phyloP scores from a whole-genome alignment of 768 basidiomycete genomes.

The Lactarius indigo region DNA sequence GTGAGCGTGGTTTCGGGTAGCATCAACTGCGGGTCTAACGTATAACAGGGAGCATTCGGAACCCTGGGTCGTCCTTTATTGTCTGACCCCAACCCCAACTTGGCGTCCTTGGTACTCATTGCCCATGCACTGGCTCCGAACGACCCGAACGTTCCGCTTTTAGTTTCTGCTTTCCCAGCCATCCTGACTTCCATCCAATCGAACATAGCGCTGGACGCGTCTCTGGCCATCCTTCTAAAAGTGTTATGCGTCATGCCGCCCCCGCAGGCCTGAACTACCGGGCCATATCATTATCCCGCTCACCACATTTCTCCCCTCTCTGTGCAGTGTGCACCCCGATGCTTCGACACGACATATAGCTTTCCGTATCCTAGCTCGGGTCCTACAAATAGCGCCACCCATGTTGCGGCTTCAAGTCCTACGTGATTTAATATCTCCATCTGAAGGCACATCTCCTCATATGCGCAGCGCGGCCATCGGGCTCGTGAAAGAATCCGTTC shows the following conservation, averaged over 20 bases:
- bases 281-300: conserved; percentile 49
- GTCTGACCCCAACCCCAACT: conserved; percentile 16
- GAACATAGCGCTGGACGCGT: conserved; percentile 54
- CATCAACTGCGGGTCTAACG: neutral
- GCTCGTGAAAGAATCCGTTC: conserved; percentile 61
- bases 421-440: conserved; percentile 44
- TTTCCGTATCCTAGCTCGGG: conserved; percentile 55
- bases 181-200: conserved; percentile 51
- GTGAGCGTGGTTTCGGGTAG: conserved; percentile 20
- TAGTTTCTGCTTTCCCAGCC: conserved; percentile 37
- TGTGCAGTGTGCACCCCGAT: conserved; percentile 63
- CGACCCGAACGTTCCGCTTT: conserved; percentile 6
- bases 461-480: conserved; percentile 69
- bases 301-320: conserved; percentile 45
- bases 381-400: conserved; percentile 48
- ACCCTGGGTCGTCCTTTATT: conserved; percentile 20
- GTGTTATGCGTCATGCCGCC: conserved; percentile 26
- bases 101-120: conserved; percentile 22
- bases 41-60: conserved; percentile 9
- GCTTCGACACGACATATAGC: conserved; percentile 53
- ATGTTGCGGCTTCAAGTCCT: conserved; percentile 52
- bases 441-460: conserved; percentile 51
- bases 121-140: conserved; percentile 11
- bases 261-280: conserved; percentile 30
- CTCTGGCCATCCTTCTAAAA: conserved; percentile 52